Conservation (phyloP, 139 green algal species). For the Gonium pectorale region DNA sequence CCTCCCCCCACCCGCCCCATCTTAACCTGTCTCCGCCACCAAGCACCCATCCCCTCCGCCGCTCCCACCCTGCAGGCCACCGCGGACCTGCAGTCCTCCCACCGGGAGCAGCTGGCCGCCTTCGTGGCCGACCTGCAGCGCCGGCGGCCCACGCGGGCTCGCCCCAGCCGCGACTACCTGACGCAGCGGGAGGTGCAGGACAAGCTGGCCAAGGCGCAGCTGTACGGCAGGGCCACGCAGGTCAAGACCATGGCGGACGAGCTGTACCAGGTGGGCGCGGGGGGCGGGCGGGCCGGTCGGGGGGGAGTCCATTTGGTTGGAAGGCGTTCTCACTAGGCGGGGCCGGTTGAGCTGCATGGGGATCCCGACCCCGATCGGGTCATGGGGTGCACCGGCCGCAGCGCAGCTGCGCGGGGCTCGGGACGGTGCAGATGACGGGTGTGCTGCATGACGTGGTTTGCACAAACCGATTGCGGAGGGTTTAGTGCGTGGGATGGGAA, state of each 20-base stretch:
- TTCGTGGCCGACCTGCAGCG: conserved; percentile 49
- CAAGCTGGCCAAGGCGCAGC: conserved; percentile 51
- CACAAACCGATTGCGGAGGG: too few species aligned
- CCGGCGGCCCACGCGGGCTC: conserved; percentile 33
- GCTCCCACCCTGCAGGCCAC: not conserved
- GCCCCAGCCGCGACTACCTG: conserved; percentile 55
- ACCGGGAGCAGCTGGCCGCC: conserved; percentile 3
- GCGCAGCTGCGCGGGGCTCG: too few species aligned
- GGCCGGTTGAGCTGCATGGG: too few species aligned
- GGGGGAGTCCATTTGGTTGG: too few species aligned
- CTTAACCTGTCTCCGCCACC: too few species aligned
- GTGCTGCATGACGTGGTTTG: too few species aligned
- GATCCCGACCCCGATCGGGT: too few species aligned
- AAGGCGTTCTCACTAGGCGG: too few species aligned
- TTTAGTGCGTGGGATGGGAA: too few species aligned
- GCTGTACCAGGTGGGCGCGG: conserved; percentile 52
- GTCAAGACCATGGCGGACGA: conserved; percentile 61
- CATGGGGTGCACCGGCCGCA: too few species aligned
- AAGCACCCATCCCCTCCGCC: not conserved
- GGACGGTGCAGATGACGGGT: too few species aligned
- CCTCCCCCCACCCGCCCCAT: too few species aligned
- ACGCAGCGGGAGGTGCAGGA: conserved; percentile 46
- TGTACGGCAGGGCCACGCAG: conserved; percentile 55
- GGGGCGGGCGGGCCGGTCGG: not conserved
- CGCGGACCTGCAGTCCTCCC: conserved; percentile 2